phyloP scores from a whole-genome alignment of 2,329 filamentous ascomycete genomes.

The Decorospora gaudefroyi region DNA sequence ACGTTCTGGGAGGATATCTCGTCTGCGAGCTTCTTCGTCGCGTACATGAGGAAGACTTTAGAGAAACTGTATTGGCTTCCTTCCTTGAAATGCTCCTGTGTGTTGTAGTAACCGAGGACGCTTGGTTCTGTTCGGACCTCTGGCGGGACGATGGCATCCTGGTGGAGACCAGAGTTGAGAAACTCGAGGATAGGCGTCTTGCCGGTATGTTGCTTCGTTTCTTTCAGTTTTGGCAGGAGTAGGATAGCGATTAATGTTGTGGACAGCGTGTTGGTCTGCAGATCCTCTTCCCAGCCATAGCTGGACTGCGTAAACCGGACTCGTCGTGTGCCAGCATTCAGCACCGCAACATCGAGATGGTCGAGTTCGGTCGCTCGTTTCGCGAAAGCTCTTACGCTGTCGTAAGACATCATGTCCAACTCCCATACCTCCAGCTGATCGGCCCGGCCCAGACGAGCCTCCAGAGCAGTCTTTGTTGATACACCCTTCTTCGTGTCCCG shows the following conservation, averaged over 20 bases:
- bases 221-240: slow-evolving; percentile 50
- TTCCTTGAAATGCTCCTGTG: slow-evolving; percentile 31
- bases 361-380: slow-evolving; percentile 35
- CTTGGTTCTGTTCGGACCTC: slow-evolving; percentile 27
- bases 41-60: slow-evolving; percentile 47
- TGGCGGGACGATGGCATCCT: slow-evolving; percentile 29
- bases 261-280: slow-evolving; percentile 64
- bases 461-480: slow-evolving; percentile 38
- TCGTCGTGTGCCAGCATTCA: slow-evolving; percentile 49
- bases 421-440: slow-evolving; percentile 45
- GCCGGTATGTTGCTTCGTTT: slow-evolving; percentile 26
- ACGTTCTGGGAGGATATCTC: slow-evolving; percentile 36
- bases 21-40: slow-evolving; percentile 34
- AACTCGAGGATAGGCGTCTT: slow-evolving; percentile 41
- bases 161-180: slow-evolving; percentile 41
- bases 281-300: slow-evolving; percentile 50
- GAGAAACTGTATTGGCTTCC: slow-evolving; percentile 37
- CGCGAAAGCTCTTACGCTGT: slow-evolving; percentile 41
- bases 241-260: slow-evolving; percentile 60
- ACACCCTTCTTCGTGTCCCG: slow-evolving; percentile 46
- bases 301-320: slow-evolving; percentile 27
- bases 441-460: slow-evolving; percentile 28
- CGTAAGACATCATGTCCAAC: slow-evolving; percentile 45
- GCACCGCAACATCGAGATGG: slow-evolving; percentile 45
- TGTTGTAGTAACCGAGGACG: slow-evolving; percentile 42